Conservation (phyloP, 352 stramenopile genomes). For the Globisporangium acanthophoron region DNA sequence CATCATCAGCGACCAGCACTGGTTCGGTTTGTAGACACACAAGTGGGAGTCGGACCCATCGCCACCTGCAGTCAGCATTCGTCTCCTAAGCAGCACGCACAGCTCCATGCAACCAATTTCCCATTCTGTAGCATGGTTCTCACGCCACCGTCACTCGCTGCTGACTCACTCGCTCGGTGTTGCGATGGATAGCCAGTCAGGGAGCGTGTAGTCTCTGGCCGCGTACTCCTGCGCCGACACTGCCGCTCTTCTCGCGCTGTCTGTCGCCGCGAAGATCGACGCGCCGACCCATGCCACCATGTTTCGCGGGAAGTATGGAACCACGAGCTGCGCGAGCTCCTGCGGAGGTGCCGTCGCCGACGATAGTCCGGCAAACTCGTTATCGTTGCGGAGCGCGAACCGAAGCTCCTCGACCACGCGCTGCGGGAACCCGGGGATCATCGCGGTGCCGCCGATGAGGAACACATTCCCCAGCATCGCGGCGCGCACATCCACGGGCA, state of each 20-base stretch:
- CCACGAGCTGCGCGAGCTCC: constrained; percentile 31
- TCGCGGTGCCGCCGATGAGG: constrained; percentile 62
- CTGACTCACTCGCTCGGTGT: constrained; percentile 16
- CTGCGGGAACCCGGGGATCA: constrained; percentile 65
- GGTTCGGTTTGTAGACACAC: constrained; percentile 31
- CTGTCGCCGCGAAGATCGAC: constrained; percentile 69
- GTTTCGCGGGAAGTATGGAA: constrained; percentile 61
- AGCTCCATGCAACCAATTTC: neutral
- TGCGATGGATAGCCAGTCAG: constrained; percentile 69
- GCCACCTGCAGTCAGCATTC: neutral
- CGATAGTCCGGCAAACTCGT: constrained; percentile 30
- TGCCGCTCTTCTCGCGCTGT: constrained; percentile 29
- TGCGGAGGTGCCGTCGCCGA: constrained; percentile 6
- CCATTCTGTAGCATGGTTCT: neutral
- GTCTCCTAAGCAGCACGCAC: neutral
- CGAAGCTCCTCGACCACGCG: constrained; percentile 46
- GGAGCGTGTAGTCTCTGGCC: constrained; percentile 20
- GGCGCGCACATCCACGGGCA: constrained; percentile 56
- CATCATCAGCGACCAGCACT: constrained; percentile 41
- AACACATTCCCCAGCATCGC: constrained; percentile 75
- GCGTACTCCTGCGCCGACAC: constrained; percentile 55
- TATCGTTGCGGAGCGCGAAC: constrained; percentile 27
- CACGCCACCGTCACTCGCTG: neutral
- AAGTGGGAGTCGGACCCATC: neutral
- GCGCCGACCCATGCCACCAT: constrained; percentile 73